A percentile compares a stretch with the other conserved stretches of the same genome.
Evolutionary conservation across 2,329 filamentous ascomycete genomes (phyloP).

Genomic region (Chaetoscypha palmicola): DNA sequence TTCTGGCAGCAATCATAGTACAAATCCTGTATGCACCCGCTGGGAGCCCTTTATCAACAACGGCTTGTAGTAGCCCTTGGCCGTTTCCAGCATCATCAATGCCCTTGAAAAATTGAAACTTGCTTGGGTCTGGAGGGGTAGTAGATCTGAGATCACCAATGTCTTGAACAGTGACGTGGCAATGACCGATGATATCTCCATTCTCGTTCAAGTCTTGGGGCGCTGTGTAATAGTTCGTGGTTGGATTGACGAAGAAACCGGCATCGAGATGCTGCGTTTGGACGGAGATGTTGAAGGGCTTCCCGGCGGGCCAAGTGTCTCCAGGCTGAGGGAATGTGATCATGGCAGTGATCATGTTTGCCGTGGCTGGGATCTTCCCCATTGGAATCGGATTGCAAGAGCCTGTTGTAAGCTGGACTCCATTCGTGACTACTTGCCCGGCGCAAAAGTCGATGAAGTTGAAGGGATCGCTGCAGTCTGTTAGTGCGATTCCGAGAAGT

Average conservation of each 20-base stretch:
- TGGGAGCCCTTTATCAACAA: conserved; percentile 32
- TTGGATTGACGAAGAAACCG: conserved; percentile 32
- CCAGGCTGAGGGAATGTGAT: conserved; percentile 16
- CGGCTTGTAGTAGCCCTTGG: conserved; percentile 31
- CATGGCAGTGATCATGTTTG: conserved; percentile 19
- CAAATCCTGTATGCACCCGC: conserved; percentile 36
- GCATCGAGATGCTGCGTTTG: conserved; percentile 28
- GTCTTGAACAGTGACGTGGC: conserved; percentile 31
- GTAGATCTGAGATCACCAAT: conserved; percentile 26
- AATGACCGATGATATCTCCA: conserved; percentile 31
- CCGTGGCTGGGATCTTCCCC: conserved; percentile 7
- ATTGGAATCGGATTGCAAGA: conserved; percentile 46
- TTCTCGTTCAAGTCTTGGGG: conserved; percentile 25
- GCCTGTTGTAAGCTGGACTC: conserved; percentile 46
- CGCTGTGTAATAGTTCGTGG: conserved; percentile 31
- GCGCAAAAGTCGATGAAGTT: conserved; percentile 28
- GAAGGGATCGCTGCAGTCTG: conserved; percentile 37
- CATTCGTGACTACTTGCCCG: conserved; percentile 46
- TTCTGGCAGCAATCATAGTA: conserved; percentile 34
- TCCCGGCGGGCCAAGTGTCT: conserved; percentile 13
- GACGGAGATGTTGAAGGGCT: conserved; percentile 27
- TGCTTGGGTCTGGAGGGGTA: conserved; percentile 20
- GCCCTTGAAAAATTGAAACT: conserved; percentile 34
- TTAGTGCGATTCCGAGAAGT: background rate
- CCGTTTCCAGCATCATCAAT: conserved; percentile 33